phyloP scores from a whole-genome alignment of 768 basidiomycete species.

The Boletus vermiculosoides region DNA sequence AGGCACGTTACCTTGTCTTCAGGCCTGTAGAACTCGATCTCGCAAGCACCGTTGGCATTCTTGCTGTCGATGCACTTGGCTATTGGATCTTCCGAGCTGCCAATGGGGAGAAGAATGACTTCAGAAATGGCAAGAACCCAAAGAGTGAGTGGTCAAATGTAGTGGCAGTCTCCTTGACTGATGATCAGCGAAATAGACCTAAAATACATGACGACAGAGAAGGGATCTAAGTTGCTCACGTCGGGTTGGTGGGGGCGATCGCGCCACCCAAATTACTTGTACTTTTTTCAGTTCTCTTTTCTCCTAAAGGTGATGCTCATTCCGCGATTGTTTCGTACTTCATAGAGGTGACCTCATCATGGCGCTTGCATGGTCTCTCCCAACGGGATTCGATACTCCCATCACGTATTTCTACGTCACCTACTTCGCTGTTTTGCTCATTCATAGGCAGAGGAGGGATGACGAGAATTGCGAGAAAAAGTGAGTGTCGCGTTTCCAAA shows the following conservation, averaged over 20 bases:
- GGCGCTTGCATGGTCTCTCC: slow-evolving; percentile 90
- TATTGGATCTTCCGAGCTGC: slow-evolving; percentile 89
- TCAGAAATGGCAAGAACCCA: slow-evolving; percentile 89
- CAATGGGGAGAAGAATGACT: slow-evolving; percentile 95
- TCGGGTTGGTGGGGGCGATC: slow-evolving; percentile 98
- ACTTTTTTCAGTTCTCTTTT: slow-evolving; percentile 21
- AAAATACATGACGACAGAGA: slow-evolving; percentile 72
- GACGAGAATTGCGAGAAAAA: slow-evolving; percentile 90
- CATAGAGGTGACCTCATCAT: slow-evolving; percentile 82
- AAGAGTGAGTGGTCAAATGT: slow-evolving; percentile 60
- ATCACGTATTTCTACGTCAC: slow-evolving; percentile 93
- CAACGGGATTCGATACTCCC: slow-evolving; percentile 88
- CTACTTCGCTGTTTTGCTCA: slow-evolving; percentile 86
- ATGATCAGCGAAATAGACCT: slow-evolving; percentile 52
- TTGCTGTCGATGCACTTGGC: slow-evolving; percentile 66
- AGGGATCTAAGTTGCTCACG: slow-evolving; percentile 87
- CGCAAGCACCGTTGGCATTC: slow-evolving; percentile 49
- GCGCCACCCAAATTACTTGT: slow-evolving; percentile 92
- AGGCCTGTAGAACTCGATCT: slow-evolving; percentile 75
- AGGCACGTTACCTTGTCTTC: slow-evolving; percentile 95
- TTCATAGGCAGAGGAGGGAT: slow-evolving; percentile 88
- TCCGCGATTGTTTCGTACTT: neutral
- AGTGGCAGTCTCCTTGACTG: neutral
- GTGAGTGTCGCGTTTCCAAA: slow-evolving; percentile 42
- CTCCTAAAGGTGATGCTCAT: neutral